These are phyloP conservation scores for Austroboletus niveus DNA, from an alignment of 1,284 basidiomycete species.

Conservation along the genomic window DNA sequence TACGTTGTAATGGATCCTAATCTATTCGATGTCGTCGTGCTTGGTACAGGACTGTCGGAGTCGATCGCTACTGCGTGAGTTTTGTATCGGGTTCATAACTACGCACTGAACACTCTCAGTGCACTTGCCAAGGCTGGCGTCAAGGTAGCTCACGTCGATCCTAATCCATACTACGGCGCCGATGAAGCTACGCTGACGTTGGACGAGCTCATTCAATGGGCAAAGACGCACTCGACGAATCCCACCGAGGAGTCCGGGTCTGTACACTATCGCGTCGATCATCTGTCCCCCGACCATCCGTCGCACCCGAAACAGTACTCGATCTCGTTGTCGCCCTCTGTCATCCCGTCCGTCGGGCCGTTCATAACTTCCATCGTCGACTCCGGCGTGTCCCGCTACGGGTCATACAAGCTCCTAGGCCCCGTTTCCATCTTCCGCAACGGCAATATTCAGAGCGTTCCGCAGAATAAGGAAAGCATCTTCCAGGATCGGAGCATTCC, in stretches of 20 bases:
- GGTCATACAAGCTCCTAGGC: slow-evolving; percentile 87
- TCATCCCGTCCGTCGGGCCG: slow-evolving; percentile 80
- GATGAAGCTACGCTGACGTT: slow-evolving; percentile 80
- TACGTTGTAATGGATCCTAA: slow-evolving; percentile 25
- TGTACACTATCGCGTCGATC: slow-evolving; percentile 41
- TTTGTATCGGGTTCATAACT: not conserved
- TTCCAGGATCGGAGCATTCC: slow-evolving; percentile 83
- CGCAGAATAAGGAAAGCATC: slow-evolving; percentile 90
- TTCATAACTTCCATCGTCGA: slow-evolving; percentile 79
- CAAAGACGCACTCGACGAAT: slow-evolving; percentile 36
- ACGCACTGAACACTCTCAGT: slow-evolving; percentile 41
- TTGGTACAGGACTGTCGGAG: slow-evolving; percentile 86
- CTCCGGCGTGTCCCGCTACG: slow-evolving; percentile 89
- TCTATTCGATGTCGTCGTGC: slow-evolving; percentile 76
- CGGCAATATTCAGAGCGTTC: slow-evolving; percentile 63
- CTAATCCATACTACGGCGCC: slow-evolving; percentile 83
- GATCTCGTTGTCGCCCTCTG: slow-evolving; percentile 78
- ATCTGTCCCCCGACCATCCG: slow-evolving; percentile 43
- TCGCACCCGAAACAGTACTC: slow-evolving; percentile 76
- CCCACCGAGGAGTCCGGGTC: slow-evolving; percentile 14
- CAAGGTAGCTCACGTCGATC: slow-evolving; percentile 85
- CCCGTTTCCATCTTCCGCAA: slow-evolving; percentile 62
- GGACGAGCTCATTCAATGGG: slow-evolving; percentile 78
- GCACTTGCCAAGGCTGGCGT: slow-evolving; percentile 87
- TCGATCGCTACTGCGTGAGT: slow-evolving; percentile 89